Evolutionary conservation across 2,329 filamentous ascomycete species (phyloP).

Genomic region (Nigrospora sphaerica): DNA sequence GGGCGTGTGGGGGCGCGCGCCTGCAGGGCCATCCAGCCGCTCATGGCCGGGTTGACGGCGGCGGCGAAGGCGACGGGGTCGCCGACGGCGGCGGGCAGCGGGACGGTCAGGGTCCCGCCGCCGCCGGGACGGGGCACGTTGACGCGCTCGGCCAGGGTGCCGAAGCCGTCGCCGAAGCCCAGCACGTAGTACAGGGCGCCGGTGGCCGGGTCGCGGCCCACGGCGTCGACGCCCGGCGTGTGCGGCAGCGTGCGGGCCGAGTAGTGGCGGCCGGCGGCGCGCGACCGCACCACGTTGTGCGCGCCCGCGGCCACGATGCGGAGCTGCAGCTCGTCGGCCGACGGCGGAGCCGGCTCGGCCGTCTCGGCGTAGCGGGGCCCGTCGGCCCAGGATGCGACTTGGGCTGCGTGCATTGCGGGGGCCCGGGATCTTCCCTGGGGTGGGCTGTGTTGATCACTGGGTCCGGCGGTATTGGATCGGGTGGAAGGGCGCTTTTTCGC

Average conservation of each 20-base stretch:
- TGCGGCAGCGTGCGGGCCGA: constrained; percentile 40
- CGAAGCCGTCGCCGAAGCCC: constrained; percentile 26
- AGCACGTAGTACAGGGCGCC: constrained; percentile 44
- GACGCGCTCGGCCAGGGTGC: constrained; percentile 39
- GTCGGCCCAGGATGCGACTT: constrained; percentile 18
- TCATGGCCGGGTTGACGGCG: constrained; percentile 46
- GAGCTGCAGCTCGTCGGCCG: constrained; percentile 35
- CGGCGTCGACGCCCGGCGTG: constrained; percentile 44
- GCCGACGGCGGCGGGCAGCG: constrained; percentile 31
- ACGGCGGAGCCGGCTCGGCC: constrained; percentile 26
- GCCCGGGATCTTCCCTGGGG: too few relatives aligned
- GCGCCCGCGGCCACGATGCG: constrained; percentile 44
- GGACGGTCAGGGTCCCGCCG: constrained; percentile 29
- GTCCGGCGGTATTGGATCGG: too few relatives aligned
- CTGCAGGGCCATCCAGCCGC: constrained; percentile 50
- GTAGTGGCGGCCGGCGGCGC: constrained; percentile 49
- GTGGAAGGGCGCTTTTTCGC: too few relatives aligned
- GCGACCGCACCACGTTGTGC: constrained; percentile 44
- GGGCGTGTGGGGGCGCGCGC: constrained; percentile 32
- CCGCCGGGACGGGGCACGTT: constrained; percentile 31
- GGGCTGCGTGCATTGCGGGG: constrained; percentile 15
- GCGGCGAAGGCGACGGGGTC: constrained; percentile 44
- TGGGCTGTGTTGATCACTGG: too few relatives aligned
- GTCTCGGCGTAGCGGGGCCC: constrained; percentile 22
- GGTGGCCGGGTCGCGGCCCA: constrained; percentile 35